Base-by-base conservation (phyloP, 1,284 basidiomycete species). In the Crucibulum parvulum region DNA sequence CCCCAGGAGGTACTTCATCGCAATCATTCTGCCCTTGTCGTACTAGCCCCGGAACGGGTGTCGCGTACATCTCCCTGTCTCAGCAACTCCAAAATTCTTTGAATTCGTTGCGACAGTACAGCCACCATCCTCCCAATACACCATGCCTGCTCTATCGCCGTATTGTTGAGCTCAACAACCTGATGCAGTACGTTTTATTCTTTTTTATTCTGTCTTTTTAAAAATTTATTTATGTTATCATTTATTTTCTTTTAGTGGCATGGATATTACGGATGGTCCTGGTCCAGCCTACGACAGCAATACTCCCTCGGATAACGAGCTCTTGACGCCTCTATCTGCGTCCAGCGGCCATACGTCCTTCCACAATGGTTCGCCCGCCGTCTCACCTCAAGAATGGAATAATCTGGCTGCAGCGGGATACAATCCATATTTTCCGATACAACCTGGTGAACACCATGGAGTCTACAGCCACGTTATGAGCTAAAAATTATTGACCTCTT, bases 401-500 rank as follows among this genome's bases (percentile, higher is more conserved):
- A 78, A 82, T 59, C 79, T 88, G 64, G 76, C 83, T 31, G 77
- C 82, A 41, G 72, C 82, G 34, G 83, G 82, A 43, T 91, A 89
- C 75, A 89, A 88, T 61, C 81, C 88, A 11, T 91, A 91, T 72
- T 91, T 91, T 69, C 84, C 89, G 53, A 77, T 87, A 65, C 74
- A 81, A 58, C 59, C 71, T 56, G 59, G 70, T 62, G 85, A 80
- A 61, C 81, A 85, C 58, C 80, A 83, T 63, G 70, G 69, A 65
- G 80, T 87, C 57, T 87, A 87, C 69, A 77, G 75, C 65, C 84
- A 82, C 63, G 84, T 84, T 63, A 84, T 86, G 66, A 77, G 79
- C 67, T 87, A 75, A 83, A 64, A 56, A 51, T 39, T 51, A 56
- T 47, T 37, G 35, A 16, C 16, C 13, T n/a, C 11, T 38, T 18